Conservation (phyloP, 164 flowering plant genomes). For the Nymphaea thermarum region DNA sequence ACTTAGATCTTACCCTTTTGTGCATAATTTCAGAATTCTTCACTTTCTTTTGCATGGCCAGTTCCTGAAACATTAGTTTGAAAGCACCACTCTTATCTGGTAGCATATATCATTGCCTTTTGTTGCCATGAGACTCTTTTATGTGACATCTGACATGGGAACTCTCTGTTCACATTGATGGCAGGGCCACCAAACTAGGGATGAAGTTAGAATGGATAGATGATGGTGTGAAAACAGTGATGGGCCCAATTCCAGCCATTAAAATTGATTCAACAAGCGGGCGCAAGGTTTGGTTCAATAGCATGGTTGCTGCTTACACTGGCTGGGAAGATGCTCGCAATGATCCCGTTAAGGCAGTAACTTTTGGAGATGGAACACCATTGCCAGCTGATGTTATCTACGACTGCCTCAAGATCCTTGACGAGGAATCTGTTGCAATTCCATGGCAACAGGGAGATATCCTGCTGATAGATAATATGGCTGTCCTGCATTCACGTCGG, state of each 20-base stretch:
- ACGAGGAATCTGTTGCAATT: constrained; percentile 68
- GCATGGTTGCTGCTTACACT: constrained; percentile 83
- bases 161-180: not conserved
- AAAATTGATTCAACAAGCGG: constrained; percentile 46
- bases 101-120: not conserved
- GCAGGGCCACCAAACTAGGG: constrained; percentile 73
- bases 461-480: constrained; percentile 66
- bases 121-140: not conserved
- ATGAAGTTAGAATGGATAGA: constrained; percentile 79
- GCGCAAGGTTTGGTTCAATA: constrained; percentile 92
- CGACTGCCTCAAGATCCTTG: constrained; percentile 58
- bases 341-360: constrained; percentile 68
- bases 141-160: not conserved
- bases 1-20: too few species aligned
- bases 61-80: too few species aligned
- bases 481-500: constrained; percentile 74
- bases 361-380: constrained; percentile 72
- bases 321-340: constrained; percentile 74
- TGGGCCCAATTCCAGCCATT: constrained; percentile 88
- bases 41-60: too few species aligned
- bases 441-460: constrained; percentile 89
- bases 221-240: constrained; percentile 61
- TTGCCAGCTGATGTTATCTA: constrained; percentile 57
- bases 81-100: not conserved
- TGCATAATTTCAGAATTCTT: too few species aligned